Percentiles rank a stretch among this genome's conserved stretches.
Evolutionary conservation across 495 filamentous ascomycete genomes (phyloP).

Genomic region (Penicillium mononematosum): DNA sequence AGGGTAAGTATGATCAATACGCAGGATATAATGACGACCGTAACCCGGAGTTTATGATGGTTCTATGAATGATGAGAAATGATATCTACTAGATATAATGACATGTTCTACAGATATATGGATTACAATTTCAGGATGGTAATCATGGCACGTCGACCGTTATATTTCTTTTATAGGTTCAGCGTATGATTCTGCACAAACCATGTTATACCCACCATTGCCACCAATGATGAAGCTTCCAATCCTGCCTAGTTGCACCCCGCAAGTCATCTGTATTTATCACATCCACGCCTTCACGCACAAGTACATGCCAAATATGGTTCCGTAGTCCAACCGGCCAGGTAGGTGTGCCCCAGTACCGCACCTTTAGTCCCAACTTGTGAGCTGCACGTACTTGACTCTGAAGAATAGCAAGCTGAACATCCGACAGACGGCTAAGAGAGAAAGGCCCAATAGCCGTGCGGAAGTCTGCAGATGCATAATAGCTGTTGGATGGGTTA

Average conservation of each 20-base stretch:
- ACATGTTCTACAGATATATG: not conserved
- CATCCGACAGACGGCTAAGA: conserved; percentile 30
- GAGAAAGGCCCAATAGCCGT: conserved; percentile 36
- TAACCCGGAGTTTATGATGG: conserved; percentile 62
- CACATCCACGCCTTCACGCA: conserved; percentile 59
- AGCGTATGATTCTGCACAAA: not conserved
- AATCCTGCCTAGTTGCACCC: conserved; percentile 23
- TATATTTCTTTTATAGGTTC: not conserved
- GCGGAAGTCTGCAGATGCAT: conserved; percentile 45
- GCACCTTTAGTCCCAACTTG: conserved; percentile 57
- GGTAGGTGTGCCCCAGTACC: conserved; percentile 67
- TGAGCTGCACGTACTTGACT: conserved; percentile 60
- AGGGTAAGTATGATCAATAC: conserved; percentile 60
- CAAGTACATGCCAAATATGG: conserved; percentile 62
- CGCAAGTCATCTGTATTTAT: conserved; percentile 32
- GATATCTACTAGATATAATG: not conserved
- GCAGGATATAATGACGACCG: conserved; percentile 62
- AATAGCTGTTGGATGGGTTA: conserved; percentile 37
- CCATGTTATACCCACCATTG: not conserved
- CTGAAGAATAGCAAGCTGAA: conserved; percentile 55
- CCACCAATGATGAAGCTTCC: conserved; percentile 22
- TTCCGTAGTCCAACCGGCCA: conserved; percentile 68
- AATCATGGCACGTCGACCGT: not conserved
- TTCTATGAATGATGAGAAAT: conserved; percentile 36
- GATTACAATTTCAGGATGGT: not conserved